A percentile compares a stretch with the other conserved stretches of the same genome.
Conservation (phyloP, 306 rosid genomes). For the Fragaria ananassa region DNA sequence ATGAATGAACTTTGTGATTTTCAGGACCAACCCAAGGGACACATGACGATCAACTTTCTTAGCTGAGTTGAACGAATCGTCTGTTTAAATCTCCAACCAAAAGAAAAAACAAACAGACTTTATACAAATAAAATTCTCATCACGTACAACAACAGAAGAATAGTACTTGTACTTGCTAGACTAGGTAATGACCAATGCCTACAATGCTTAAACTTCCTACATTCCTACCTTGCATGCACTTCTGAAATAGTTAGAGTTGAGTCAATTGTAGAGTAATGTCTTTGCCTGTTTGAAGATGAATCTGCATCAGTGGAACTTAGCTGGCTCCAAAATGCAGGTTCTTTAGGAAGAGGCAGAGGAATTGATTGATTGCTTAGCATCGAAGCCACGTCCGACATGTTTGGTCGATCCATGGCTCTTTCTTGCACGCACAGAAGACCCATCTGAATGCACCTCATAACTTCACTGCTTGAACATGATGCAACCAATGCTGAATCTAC, state of each 20-base stretch:
- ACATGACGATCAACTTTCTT: neutral
- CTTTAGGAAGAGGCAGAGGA: conserved; percentile 2
- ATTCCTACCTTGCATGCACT: conserved; percentile 14
- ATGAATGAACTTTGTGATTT: too few relatives aligned
- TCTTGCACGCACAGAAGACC: conserved; percentile 26
- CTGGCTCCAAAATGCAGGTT: conserved; percentile 22
- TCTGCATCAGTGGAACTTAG: conserved; percentile 6
- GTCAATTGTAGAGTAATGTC: conserved; percentile 8
- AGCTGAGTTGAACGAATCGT: neutral
- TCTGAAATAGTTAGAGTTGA: conserved; percentile 14
- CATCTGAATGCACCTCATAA: conserved; percentile 15
- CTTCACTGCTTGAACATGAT: conserved; percentile 10
- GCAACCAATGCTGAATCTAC: neutral
- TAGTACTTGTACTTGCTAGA: neutral
- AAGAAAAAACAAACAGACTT: neutral
- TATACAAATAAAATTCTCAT: neutral
- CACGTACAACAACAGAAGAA: neutral
- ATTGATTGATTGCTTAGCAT: conserved; percentile 11
- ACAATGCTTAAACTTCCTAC: neutral
- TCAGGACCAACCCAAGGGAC: neutral
- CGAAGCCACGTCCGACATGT: neutral
- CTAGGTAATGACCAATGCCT: neutral
- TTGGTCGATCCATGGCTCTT: conserved; percentile 21
- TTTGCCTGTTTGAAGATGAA: conserved; percentile 22
- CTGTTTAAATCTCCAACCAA: neutral